Conservation (phyloP, 305 asterid genomes). For the Salvia sclarea region DNA sequence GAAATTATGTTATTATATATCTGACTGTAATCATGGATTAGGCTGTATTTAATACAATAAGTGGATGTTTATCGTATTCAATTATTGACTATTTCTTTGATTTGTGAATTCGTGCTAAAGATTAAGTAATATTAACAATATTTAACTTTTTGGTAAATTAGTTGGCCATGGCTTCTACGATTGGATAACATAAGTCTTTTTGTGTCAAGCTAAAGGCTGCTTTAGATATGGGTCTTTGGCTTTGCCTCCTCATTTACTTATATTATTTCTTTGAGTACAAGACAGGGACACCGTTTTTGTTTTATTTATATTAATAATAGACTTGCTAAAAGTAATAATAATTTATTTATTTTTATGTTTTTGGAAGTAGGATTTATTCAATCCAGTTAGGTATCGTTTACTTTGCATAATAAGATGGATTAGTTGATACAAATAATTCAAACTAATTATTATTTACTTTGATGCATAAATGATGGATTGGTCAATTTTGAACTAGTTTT, state of each 20-base stretch:
- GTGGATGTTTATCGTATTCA: neutral
- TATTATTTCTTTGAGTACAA: conserved; percentile 34
- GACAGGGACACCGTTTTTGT: conserved; percentile 19
- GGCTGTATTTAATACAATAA: neutral
- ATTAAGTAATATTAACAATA: neutral
- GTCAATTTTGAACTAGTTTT: too few species aligned
- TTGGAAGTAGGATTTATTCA: too few species aligned
- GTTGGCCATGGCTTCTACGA: conserved; percentile 46
- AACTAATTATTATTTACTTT: too few species aligned
- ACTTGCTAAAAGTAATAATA: too few species aligned
- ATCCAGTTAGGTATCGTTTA: too few species aligned
- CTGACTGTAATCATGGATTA: conserved; percentile 3
- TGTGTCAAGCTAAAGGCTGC: conserved; percentile 53
- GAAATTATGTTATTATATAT: neutral
- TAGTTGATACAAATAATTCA: too few species aligned
- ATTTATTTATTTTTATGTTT: too few species aligned
- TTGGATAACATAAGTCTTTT: conserved; percentile 39
- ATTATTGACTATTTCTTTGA: conserved; percentile 17
- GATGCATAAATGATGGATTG: too few species aligned
- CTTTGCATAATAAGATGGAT: too few species aligned
- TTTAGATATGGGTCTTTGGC: conserved; percentile 23
- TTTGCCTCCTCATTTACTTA: conserved; percentile 6
- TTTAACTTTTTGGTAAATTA: conserved; percentile 32
- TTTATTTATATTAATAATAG: too few species aligned
- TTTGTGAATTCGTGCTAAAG: neutral